Evolutionary conservation across 768 basidiomycete species (phyloP), one percentile per base, ranked within the genome.

Genomic region (Boletus fagicola): DNA sequence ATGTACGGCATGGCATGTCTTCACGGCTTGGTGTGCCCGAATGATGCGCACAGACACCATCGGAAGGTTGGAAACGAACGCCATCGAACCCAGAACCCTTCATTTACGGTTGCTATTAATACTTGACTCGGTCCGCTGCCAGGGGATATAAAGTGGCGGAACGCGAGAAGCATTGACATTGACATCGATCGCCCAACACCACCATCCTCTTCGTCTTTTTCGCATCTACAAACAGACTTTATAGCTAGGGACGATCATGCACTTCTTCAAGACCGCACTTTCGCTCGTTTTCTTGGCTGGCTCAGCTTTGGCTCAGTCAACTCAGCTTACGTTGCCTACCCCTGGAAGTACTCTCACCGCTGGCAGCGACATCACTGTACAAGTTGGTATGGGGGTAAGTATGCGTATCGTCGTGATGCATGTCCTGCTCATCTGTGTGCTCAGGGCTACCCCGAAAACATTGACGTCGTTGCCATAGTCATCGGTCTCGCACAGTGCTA

Each of bases 401-500:
- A 39, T 28, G 5, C 28, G 5, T 4, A 1, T 47, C 43, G 7
- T 35, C 33, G 3, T 16, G 13, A 13, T 16, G 5, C 8, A 31
- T 40, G 31, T 15, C 22, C 20, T 26, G 11, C 26, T 56, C 16
- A 65, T 45, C 16, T 10, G 18, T 28, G 5, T 36, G 8, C 11
- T 6, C 49, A 69, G 68, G 55, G 53, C 3, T 68, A 46, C 52
- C 57, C 62, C 11, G 57, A 65, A 22, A 70, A 65, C 50, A 60
- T 71, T 4, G 65, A 70, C 38, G 53, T 59, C 6, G 69, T 73
- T 15, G 67, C 68, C 12, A 60, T 73, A 44, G 70, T 70, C 39
- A 69, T 77, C 38, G 73, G 71, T 22, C 68, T 77, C 36, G 47
- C 57, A 13, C 50, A 51, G 0, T 76, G 75, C 54, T 45, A 31